Evolutionary conservation across 164 flowering plant genomes (phyloP).

Genomic region (Chimonanthus salicifolius): DNA sequence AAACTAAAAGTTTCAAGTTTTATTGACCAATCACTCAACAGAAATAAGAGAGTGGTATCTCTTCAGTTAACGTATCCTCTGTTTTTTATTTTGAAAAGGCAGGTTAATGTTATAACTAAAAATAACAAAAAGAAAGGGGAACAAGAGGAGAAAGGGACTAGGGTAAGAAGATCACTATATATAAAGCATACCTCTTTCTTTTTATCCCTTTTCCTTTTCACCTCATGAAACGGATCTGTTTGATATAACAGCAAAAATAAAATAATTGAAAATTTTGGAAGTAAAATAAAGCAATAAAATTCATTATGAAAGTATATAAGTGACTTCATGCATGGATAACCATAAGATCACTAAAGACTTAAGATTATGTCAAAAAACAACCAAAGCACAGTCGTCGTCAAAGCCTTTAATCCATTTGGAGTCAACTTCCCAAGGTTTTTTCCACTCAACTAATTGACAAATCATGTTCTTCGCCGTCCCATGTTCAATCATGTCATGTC

Average conservation of each 20-base stretch:
- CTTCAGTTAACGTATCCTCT: too few relatives aligned
- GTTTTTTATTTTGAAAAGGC: too few relatives aligned
- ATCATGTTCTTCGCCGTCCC: too few relatives aligned
- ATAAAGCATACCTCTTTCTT: conserved; percentile 69
- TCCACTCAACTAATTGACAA: too few relatives aligned
- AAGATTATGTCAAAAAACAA: not conserved
- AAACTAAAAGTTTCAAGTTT: not conserved
- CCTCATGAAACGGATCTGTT: conserved; percentile 92
- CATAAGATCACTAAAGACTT: not conserved
- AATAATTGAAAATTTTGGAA: not conserved
- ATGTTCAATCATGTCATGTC: too few relatives aligned
- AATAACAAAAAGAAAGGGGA: too few relatives aligned
- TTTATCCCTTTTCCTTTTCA: conserved; percentile 77
- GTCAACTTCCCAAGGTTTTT: too few relatives aligned
- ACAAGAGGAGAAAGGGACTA: too few relatives aligned
- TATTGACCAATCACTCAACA: not conserved
- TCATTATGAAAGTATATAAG: not conserved
- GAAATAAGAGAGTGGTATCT: too few relatives aligned
- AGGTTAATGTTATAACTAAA: too few relatives aligned
- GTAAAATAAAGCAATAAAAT: not conserved
- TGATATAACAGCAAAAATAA: conserved; percentile 6
- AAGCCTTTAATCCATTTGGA: too few relatives aligned
- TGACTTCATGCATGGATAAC: not conserved
- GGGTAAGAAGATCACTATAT: not conserved
- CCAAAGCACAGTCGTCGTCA: not conserved